Percentiles rank a stretch among this genome's conserved stretches.
Conservation (phyloP, 169 alveolate species). For the Plasmodium vinckei region DNA sequence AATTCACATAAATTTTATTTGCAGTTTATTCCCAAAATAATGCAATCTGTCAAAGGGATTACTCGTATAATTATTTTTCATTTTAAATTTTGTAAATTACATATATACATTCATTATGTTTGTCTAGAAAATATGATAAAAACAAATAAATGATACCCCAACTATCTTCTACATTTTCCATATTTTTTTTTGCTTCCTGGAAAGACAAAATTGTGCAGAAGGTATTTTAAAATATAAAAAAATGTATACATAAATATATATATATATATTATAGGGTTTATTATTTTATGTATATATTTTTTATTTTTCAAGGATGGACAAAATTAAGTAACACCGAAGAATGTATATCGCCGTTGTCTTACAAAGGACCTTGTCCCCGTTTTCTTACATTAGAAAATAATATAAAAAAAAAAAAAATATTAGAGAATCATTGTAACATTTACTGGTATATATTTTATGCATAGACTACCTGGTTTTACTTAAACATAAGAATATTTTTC, state of each 20-base stretch:
- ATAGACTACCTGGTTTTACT: neutral
- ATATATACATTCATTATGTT: neutral
- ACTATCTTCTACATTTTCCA: neutral
- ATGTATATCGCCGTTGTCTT: conserved; percentile 57
- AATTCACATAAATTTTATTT: neutral
- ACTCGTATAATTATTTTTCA: conserved; percentile 24
- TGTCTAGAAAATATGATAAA: neutral
- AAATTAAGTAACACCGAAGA: conserved; percentile 27
- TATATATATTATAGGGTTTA: neutral
- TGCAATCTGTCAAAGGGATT: conserved; percentile 33
- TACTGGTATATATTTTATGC: conserved; percentile 21
- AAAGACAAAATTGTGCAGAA: conserved; percentile 69
- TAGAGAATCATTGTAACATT: conserved; percentile 42
- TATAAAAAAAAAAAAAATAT: conserved; percentile 26
- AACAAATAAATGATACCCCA: neutral
- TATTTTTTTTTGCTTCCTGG: conserved; percentile 1
- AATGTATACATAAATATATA: neutral
- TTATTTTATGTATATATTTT: neutral
- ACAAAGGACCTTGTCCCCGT: conserved; percentile 72
- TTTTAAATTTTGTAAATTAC: neutral
- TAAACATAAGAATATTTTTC: neutral
- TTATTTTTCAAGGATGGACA: conserved; percentile 35
- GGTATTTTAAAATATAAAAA: conserved; percentile 35
- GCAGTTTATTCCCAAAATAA: conserved; percentile 14
- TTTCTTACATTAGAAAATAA: conserved; percentile 45